A percentile compares a stretch with the other conserved stretches of the same genome.
phyloP scores from a whole-genome alignment of 805 yeast genomes.

The Candida stauntonica region DNA sequence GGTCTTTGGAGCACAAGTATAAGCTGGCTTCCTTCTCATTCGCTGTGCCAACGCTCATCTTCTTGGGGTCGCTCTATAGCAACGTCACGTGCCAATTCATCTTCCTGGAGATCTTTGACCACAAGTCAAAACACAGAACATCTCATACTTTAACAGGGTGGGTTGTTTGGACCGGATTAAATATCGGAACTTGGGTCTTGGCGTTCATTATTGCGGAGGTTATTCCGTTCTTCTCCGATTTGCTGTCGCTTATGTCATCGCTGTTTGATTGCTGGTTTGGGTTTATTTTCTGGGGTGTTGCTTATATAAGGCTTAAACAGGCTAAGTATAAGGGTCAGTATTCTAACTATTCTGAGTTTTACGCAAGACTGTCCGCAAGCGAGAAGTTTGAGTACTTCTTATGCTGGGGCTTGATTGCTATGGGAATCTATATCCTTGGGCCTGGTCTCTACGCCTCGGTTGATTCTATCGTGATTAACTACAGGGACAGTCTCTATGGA shows the following conservation, averaged over 20 bases:
- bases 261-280: conserved; percentile 66
- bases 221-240: conserved; percentile 58
- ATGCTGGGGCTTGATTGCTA: conserved; percentile 36
- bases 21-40: conserved; percentile 56
- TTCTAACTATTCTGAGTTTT: conserved; percentile 26
- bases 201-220: conserved; percentile 61
- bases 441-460: conserved; percentile 56
- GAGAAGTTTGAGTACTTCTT: conserved; percentile 36
- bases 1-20: conserved; percentile 41
- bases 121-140: conserved; percentile 39
- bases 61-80: conserved; percentile 51
- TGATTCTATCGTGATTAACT: conserved; percentile 49
- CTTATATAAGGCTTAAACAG: conserved; percentile 43
- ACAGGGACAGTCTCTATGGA: conserved; percentile 45
- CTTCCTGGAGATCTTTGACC: conserved; percentile 41
- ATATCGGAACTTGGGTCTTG: conserved; percentile 42
- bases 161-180: conserved; percentile 45
- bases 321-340: conserved; percentile 30
- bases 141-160: conserved; percentile 49
- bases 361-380: conserved; percentile 25
- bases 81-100: conserved; percentile 52
- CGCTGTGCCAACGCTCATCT: conserved; percentile 54
- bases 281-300: conserved; percentile 59
- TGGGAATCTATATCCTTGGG: conserved; percentile 53
- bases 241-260: conserved; percentile 55